These are phyloP conservation scores for Solanum chiquidenum DNA, from an alignment of 257 asterid species.

Conservation along the genomic window DNA sequence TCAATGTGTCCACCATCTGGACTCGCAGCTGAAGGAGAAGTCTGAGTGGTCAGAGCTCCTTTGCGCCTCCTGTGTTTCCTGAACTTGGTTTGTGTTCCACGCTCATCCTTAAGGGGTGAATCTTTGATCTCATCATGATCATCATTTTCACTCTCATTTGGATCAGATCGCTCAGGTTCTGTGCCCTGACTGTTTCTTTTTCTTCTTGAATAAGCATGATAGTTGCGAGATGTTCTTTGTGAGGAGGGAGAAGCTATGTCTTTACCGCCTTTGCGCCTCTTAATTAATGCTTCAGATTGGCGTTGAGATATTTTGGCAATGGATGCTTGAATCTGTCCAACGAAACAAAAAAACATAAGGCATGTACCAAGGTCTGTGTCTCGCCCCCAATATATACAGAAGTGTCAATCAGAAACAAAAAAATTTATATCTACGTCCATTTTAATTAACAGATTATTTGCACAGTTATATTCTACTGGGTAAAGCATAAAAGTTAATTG, in stretches of 20 bases:
- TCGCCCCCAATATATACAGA: neutral
- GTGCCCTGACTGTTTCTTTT: conserved; percentile 9
- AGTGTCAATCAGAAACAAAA: neutral
- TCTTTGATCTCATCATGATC: conserved; percentile 15
- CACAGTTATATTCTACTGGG: neutral
- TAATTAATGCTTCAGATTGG: conserved; percentile 28
- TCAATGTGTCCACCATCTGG: conserved; percentile 6
- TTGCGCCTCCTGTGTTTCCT: conserved; percentile 12
- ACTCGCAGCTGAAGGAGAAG: conserved; percentile 9
- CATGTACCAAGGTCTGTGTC: neutral
- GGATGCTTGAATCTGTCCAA: conserved; percentile 29
- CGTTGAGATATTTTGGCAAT: conserved; percentile 26
- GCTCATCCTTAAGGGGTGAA: conserved; percentile 13
- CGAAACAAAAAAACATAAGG: neutral
- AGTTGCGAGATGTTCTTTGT: conserved; percentile 2
- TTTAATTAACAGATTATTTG: neutral
- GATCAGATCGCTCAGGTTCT: conserved; percentile 12
- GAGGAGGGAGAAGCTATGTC: conserved; percentile 5
- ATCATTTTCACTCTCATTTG: conserved; percentile 12
- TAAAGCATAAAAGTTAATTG: neutral
- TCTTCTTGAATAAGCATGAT: conserved; percentile 19
- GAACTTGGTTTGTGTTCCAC: conserved; percentile 15
- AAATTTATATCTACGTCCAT: neutral
- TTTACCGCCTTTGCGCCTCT: conserved; percentile 20
- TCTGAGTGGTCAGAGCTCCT: neutral